Evolutionary conservation across 2,329 filamentous ascomycete species (phyloP).

Genomic region (Colletotrichum sp.): DNA sequence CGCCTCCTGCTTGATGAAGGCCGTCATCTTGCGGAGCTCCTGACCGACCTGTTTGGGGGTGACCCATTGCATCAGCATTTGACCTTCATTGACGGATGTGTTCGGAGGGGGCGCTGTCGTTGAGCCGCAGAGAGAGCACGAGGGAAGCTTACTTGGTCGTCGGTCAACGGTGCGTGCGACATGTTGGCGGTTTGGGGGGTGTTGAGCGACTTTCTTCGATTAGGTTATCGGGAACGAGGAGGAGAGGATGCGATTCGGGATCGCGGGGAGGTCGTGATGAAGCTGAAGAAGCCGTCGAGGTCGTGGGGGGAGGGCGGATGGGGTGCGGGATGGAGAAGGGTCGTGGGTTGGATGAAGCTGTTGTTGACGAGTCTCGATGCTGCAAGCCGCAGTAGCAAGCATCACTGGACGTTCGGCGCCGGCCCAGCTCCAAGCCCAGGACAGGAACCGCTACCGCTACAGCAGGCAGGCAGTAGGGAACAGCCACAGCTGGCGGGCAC

Average conservation of each 20-base stretch:
- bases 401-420: conserved; percentile 16
- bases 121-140: neutral
- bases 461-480: neutral
- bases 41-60: conserved; percentile 75
- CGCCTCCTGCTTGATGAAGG: conserved; percentile 99
- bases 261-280: neutral
- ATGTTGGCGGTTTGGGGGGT: conserved; percentile 18
- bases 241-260: neutral
- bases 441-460: neutral
- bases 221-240: neutral
- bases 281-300: neutral
- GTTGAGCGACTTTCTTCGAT: conserved; percentile 22
- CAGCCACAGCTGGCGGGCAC: neutral
- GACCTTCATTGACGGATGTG: neutral
- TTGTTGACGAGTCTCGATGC: conserved; percentile 17
- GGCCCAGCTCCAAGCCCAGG: conserved; percentile 12
- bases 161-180: conserved; percentile 26
- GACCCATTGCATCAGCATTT: neutral
- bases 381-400: conserved; percentile 12
- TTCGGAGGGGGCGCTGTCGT: neutral
- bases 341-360: conserved; percentile 16
- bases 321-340: neutral
- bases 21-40: conserved; percentile 99
- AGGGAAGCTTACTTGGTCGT: conserved; percentile 25
- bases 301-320: conserved; percentile 8